A percentile compares a stretch with the other conserved stretches of the same genome.
Evolutionary conservation across 352 stramenopile species (phyloP).

Genomic region (Pythium myriotylum): DNA sequence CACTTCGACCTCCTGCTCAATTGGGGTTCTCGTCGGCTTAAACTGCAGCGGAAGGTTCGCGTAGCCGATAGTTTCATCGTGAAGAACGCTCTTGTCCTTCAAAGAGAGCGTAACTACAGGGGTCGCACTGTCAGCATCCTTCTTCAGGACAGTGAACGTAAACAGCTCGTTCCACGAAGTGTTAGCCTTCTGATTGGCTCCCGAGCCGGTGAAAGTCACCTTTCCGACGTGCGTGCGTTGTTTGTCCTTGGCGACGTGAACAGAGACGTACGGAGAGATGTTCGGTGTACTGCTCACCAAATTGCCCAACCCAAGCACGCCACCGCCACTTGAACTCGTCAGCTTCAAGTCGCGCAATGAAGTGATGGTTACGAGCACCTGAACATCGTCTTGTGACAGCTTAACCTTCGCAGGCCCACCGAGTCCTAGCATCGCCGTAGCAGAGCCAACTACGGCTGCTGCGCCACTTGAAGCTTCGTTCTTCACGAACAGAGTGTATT

Average conservation of each 20-base stretch:
- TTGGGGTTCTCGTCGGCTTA: conserved; percentile 14
- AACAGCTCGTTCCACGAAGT: conserved; percentile 83
- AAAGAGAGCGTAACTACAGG: conserved; percentile 36
- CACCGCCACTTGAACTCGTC: conserved; percentile 62
- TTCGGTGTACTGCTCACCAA: conserved; percentile 78
- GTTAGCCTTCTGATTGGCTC: conserved; percentile 48
- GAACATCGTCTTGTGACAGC: conserved; percentile 50
- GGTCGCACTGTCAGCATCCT: conserved; percentile 44
- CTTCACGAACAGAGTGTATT: conserved; percentile 71
- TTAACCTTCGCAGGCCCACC: conserved; percentile 21
- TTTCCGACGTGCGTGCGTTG: conserved; percentile 73
- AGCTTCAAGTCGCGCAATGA: conserved; percentile 61
- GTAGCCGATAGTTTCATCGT: conserved; percentile 47
- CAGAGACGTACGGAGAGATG: conserved; percentile 77
- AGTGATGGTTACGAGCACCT: conserved; percentile 73
- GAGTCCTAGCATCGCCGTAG: conserved; percentile 21
- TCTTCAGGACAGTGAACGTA: conserved; percentile 64
- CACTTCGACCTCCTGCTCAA: conserved; percentile 27
- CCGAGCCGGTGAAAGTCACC: conserved; percentile 45
- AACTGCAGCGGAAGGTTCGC: conserved; percentile 17
- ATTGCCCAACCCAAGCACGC: conserved; percentile 72
- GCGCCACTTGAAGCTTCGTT: conserved; percentile 41
- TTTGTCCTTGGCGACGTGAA: conserved; percentile 72
- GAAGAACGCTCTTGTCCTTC: conserved; percentile 60
- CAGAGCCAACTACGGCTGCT: conserved; percentile 31